These are phyloP conservation scores for Chalciporus sphaerocephalus DNA, from an alignment of 768 basidiomycete species.

Conservation along the genomic window DNA sequence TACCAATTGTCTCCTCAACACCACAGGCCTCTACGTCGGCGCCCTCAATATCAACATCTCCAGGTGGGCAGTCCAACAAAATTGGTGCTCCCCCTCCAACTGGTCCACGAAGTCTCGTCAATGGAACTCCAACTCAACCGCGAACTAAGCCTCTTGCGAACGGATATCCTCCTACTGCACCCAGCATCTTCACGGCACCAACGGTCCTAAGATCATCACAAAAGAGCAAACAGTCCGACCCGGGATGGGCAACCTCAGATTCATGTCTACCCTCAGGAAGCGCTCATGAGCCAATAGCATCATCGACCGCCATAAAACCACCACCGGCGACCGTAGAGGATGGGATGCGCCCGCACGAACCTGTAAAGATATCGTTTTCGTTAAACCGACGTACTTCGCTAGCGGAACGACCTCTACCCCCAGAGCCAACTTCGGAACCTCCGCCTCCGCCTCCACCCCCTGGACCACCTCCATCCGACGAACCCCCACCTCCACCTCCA, in stretches of 20 bases:
- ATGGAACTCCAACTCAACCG: constrained; percentile 31
- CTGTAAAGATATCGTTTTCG: constrained; percentile 31
- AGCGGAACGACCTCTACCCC: constrained; percentile 29
- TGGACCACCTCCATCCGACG: constrained; percentile 27
- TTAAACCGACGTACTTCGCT: constrained; percentile 28
- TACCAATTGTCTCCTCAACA: constrained; percentile 30
- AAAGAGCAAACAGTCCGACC: constrained; percentile 43
- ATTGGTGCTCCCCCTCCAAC: constrained; percentile 59
- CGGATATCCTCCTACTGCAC: constrained; percentile 34
- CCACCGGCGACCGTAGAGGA: constrained; percentile 26
- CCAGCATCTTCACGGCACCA: constrained; percentile 26
- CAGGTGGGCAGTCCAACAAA: constrained; percentile 33
- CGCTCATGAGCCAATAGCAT: constrained; percentile 12
- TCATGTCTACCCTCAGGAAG: constrained; percentile 7
- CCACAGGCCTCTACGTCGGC: constrained; percentile 31
- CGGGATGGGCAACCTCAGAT: constrained; percentile 32
- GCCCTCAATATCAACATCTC: constrained; percentile 33
- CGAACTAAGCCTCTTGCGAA: constrained; percentile 43
- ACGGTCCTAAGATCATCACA: constrained; percentile 32
- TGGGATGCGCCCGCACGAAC: constrained; percentile 30
- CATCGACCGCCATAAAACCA: constrained; percentile 15
- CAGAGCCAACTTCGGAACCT: constrained; percentile 36
- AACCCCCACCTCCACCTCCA: constrained; percentile 25
- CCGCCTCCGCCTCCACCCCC: constrained; percentile 36
- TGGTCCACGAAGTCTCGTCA: constrained; percentile 58